Base-by-base conservation (phyloP, 164 flowering plant genomes). In the Saururus chinensis region DNA sequence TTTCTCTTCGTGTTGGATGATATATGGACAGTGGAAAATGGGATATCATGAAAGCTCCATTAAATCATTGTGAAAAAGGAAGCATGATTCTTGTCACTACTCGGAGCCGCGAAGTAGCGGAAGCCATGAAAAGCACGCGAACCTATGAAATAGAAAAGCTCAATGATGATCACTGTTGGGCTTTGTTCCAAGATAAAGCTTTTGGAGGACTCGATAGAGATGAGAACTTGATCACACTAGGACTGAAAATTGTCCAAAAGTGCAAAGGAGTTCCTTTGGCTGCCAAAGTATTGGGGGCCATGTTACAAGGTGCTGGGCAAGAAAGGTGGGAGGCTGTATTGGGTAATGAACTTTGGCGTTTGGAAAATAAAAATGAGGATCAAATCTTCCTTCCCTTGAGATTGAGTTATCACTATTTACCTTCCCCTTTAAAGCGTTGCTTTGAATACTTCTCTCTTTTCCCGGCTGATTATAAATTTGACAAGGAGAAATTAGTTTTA, bases 241-340 rank as follows among this genome's bases (percentile, higher is more conserved):
- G 51, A 1, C 21, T 40, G 60, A 25, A 25, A 17, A 40, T 64
- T 40, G 66, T 64, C 6, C 5, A 24, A 25, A 71, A 67, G 37
- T 71, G 74, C 40, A 25, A 53, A 17, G 74, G 74, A 19, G 59
- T 64, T 19, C 74, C 74, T 56, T 41, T 71, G 63, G 66, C 61
- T n/a, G 54, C 56, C 22, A 66, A 63, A 56, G 25, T 49, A 19
- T n/a, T 71, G 35, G 74, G 70, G 19, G 30, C 52, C 20, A 40
- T 71, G 51, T 37, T 42, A 16, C 30, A 48, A 9, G 57, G 48
- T 11, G 30, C 16, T 4, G 56, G 57, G 20, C 57, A 23, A 41
- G 48, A 54, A 17, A 66, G 62, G 21, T 66, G 74, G 70, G 40
- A 45, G 17, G 54, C 42, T 21, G 37, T 71, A 17, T 40, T 59